Evolutionary conservation across 192 early-diverging fungal genomes (phyloP).

Genomic region (Backusella circina): DNA sequence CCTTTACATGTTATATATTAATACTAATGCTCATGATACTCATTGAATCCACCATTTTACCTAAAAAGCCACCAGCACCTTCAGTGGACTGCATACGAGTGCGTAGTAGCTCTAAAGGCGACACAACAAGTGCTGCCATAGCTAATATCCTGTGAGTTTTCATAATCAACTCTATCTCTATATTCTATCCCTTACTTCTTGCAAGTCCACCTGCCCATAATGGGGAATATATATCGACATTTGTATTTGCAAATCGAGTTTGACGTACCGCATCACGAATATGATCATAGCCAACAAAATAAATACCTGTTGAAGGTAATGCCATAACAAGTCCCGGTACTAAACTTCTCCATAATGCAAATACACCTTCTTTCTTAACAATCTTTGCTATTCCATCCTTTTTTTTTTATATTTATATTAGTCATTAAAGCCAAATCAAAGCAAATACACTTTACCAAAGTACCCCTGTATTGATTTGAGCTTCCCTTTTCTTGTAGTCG

Average conservation of each 20-base stretch:
- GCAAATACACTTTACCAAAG: neutral
- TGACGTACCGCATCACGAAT: constrained; percentile 54
- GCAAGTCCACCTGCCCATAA: constrained; percentile 75
- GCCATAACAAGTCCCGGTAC: constrained; percentile 87
- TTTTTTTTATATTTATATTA: neutral
- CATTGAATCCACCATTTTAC: neutral
- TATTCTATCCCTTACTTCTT: constrained; percentile 48
- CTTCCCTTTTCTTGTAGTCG: constrained; percentile 57
- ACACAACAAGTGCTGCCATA: constrained; percentile 73
- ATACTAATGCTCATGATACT: neutral
- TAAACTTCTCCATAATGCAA: constrained; percentile 86
- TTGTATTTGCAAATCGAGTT: constrained; percentile 25
- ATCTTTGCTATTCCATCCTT: constrained; percentile 75
- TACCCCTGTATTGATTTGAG: neutral
- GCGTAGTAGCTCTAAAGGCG: constrained; percentile 88
- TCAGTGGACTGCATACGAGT: constrained; percentile 86
- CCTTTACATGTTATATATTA: neutral
- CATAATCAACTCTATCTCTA: neutral
- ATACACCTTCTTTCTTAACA: constrained; percentile 69
- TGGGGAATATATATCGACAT: constrained; percentile 58
- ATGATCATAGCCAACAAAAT: constrained; percentile 94
- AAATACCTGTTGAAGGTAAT: constrained; percentile 86
- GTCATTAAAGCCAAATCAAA: constrained; percentile 15
- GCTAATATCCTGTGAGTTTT: constrained; percentile 39
- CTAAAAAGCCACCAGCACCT: constrained; percentile 52